A percentile compares a stretch with the other conserved stretches of the same genome.
Conservation (phyloP, 2,329 filamentous ascomycete genomes). For the Nemania diffusa region DNA sequence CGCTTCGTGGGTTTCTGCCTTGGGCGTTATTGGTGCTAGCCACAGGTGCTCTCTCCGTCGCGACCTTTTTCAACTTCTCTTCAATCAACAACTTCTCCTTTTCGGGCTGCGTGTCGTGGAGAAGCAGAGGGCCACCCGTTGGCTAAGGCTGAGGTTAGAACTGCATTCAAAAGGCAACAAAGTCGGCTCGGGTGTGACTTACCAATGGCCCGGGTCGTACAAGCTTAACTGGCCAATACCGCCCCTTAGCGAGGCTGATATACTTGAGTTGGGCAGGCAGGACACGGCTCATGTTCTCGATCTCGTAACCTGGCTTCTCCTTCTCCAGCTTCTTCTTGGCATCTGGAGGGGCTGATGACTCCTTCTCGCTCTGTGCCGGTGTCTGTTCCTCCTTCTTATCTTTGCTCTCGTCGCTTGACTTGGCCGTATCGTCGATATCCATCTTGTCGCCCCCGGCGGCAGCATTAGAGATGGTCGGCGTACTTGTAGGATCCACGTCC, state of each 20-base stretch:
- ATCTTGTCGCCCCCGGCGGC: conserved; percentile 80
- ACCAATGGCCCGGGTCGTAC: conserved; percentile 65
- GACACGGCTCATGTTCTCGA: conserved; percentile 97
- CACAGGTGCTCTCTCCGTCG: conserved; percentile 69
- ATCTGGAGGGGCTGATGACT: conserved; percentile 62
- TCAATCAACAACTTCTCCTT: conserved; percentile 86
- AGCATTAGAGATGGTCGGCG: conserved; percentile 71
- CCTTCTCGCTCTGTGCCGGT: conserved; percentile 65
- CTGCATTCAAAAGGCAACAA: not conserved
- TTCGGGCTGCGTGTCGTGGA: conserved; percentile 82
- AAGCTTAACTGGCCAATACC: conserved; percentile 87
- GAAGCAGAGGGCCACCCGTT: conserved; percentile 91
- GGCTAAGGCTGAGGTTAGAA: conserved; percentile 69
- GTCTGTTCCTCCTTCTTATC: conserved; percentile 70
- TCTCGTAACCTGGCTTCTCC: conserved; percentile 95
- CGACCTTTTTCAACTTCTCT: conserved; percentile 88
- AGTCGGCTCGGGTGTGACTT: conserved; percentile 46
- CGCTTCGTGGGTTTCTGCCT: conserved; percentile 45
- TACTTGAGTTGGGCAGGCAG: conserved; percentile 94
- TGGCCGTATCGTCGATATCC: conserved; percentile 77
- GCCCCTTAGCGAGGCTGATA: conserved; percentile 88
- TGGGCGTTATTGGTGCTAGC: conserved; percentile 51
- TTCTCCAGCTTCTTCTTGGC: conserved; percentile 92
- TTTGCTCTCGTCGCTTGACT: conserved; percentile 62
- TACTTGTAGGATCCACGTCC: conserved; percentile 86